phyloP scores from a whole-genome alignment of 2,329 filamentous ascomycete species.

The Fusarium floridanum region DNA sequence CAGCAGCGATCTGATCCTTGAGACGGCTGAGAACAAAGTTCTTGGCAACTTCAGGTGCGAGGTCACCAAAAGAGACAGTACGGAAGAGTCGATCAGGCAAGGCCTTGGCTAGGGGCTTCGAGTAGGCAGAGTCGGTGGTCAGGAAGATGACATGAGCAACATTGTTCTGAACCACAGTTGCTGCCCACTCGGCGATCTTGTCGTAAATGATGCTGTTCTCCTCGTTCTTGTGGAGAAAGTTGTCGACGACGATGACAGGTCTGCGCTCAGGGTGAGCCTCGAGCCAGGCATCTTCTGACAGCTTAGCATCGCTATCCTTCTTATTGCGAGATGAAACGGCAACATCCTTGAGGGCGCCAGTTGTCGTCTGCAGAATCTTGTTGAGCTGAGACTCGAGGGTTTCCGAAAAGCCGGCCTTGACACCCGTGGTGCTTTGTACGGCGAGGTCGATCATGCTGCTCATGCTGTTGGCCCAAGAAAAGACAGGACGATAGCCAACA shows the following conservation, averaged over 20 bases:
- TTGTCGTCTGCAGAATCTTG: slow-evolving; percentile 90
- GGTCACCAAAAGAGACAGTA: slow-evolving; percentile 86
- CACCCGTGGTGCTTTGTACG: slow-evolving; percentile 91
- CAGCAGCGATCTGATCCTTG: slow-evolving; percentile 58
- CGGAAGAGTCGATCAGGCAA: slow-evolving; percentile 93
- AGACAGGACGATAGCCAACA: slow-evolving; percentile 92
- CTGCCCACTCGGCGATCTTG: slow-evolving; percentile 90
- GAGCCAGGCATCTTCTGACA: slow-evolving; percentile 88
- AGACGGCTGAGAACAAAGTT: slow-evolving; percentile 90
- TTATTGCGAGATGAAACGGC: slow-evolving; percentile 78
- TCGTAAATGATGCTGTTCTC: slow-evolving; percentile 77
- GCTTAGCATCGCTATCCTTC: slow-evolving; percentile 76
- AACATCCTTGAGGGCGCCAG: slow-evolving; percentile 81
- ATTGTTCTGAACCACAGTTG: slow-evolving; percentile 85
- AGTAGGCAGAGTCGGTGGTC: slow-evolving; percentile 88
- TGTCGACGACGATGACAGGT: slow-evolving; percentile 90
- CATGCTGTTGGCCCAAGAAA: slow-evolving; percentile 96
- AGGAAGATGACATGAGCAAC: slow-evolving; percentile 95
- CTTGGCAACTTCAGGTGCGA: slow-evolving; percentile 87
- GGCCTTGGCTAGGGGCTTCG: slow-evolving; percentile 87
- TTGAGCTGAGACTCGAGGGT: slow-evolving; percentile 89
- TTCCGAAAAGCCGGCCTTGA: slow-evolving; percentile 94
- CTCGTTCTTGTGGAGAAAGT: slow-evolving; percentile 85
- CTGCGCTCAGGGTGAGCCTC: slow-evolving; percentile 88
- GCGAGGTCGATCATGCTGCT: slow-evolving; percentile 93